Evolutionary conservation across 768 basidiomycete genomes (phyloP).

Genomic region (Mycena sanguinolenta): DNA sequence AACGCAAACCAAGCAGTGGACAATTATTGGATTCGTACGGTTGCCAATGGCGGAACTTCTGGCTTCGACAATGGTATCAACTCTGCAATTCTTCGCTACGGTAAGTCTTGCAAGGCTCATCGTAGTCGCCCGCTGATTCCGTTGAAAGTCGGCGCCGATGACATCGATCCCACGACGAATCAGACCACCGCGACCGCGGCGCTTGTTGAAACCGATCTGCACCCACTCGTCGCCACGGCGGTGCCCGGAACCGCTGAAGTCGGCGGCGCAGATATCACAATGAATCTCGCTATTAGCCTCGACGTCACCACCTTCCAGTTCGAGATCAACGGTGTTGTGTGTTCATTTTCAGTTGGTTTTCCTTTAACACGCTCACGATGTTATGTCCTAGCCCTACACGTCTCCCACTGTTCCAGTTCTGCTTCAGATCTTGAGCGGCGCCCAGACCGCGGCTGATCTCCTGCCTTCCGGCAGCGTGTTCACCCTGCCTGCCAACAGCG

Average conservation of each 20-base stretch:
- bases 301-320: slow-evolving; percentile 22
- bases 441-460: slow-evolving; percentile 21
- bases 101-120: too few relatives aligned
- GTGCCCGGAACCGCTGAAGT: slow-evolving; percentile 47
- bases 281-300: slow-evolving; percentile 27
- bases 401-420: slow-evolving; percentile 17
- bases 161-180: slow-evolving; percentile 41
- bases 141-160: slow-evolving; percentile 56
- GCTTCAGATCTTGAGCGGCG: slow-evolving; percentile 38
- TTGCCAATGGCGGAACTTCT: slow-evolving; percentile 41
- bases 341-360: too few relatives aligned
- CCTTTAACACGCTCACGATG: background rate
- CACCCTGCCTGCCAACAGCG: background rate
- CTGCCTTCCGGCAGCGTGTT: background rate
- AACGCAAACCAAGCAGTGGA: slow-evolving; percentile 59
- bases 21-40: slow-evolving; percentile 67
- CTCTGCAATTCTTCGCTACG: slow-evolving; percentile 68
- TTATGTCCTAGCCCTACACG: slow-evolving; percentile 35
- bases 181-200: slow-evolving; percentile 38
- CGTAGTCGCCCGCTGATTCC: too few relatives aligned
- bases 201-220: slow-evolving; percentile 57
- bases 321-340: slow-evolving; percentile 22
- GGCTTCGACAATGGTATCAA: slow-evolving; percentile 58
- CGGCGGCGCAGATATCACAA: slow-evolving; percentile 25
- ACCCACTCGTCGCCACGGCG: slow-evolving; percentile 42